Evolutionary conservation across 2,329 filamentous ascomycete genomes (phyloP).

Genomic region (Clonostachys byssicola): DNA sequence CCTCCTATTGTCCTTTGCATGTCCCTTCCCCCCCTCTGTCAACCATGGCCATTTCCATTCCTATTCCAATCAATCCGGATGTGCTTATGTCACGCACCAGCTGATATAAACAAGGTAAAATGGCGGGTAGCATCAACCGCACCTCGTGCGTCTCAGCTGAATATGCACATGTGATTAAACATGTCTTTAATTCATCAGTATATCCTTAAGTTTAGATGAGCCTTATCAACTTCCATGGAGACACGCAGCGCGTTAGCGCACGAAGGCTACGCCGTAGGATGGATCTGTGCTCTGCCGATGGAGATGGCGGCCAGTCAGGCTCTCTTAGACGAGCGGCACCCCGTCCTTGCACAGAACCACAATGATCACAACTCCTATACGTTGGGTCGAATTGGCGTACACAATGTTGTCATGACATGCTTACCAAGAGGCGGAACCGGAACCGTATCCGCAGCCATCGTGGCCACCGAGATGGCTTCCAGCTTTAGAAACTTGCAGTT

Average conservation of each 20-base stretch:
- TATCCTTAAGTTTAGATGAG: too few relatives aligned
- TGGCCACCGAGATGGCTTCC: slow-evolving; percentile 21
- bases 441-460: slow-evolving; percentile 17
- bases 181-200: too few relatives aligned
- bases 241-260: neutral
- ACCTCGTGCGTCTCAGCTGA: too few relatives aligned
- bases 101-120: too few relatives aligned
- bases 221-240: too few relatives aligned
- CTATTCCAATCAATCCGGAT: too few relatives aligned
- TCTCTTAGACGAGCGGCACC: neutral
- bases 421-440: slow-evolving; percentile 17
- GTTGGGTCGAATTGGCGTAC: slow-evolving; percentile 16
- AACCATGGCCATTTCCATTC: too few relatives aligned
- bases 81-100: too few relatives aligned
- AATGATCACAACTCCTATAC: slow-evolving; percentile 15
- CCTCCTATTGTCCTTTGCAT: too few relatives aligned
- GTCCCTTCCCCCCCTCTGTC: too few relatives aligned
- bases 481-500: slow-evolving; percentile 20
- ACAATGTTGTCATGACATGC: slow-evolving; percentile 23
- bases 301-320: neutral
- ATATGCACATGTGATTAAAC: too few relatives aligned
- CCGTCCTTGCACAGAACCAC: neutral
- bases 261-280: neutral
- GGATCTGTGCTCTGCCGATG: neutral
- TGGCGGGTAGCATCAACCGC: too few relatives aligned